phyloP scores from a whole-genome alignment of 1,284 basidiomycete genomes.

The Boletus hoseneyae region DNA sequence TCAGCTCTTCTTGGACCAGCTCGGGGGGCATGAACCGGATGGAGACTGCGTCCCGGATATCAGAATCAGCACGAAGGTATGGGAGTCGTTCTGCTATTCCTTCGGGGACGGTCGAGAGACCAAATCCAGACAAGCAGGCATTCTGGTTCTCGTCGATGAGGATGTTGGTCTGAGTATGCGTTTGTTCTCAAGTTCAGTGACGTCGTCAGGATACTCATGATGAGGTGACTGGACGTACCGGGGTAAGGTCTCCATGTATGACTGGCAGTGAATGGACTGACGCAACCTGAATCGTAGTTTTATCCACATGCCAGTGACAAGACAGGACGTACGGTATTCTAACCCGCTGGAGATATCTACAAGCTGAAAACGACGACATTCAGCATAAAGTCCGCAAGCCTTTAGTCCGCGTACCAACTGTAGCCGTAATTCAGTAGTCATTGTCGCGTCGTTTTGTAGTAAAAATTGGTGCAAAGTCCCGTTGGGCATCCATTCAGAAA shows the following conservation, averaged over 20 bases:
- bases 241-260: slow-evolving; percentile 16
- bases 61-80: slow-evolving; percentile 11
- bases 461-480: slow-evolving; percentile 15
- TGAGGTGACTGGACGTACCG: slow-evolving; percentile 9
- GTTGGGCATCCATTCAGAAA: slow-evolving; percentile 22
- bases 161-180: slow-evolving; percentile 12
- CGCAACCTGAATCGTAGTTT: no score
- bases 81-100: slow-evolving; percentile 9
- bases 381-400: neutral
- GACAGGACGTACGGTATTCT: slow-evolving; percentile 12
- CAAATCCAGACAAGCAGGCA: slow-evolving; percentile 15
- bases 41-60: slow-evolving; percentile 8
- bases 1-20: neutral
- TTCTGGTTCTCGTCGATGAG: slow-evolving; percentile 13
- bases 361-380: slow-evolving; percentile 3
- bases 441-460: neutral
- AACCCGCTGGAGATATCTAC: slow-evolving; percentile 18
- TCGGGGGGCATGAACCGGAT: slow-evolving; percentile 15
- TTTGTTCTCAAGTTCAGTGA: no score
- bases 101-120: slow-evolving; percentile 13
- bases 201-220: no score
- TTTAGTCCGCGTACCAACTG: slow-evolving; percentile 11
- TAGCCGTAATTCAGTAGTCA: neutral
- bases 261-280: slow-evolving; percentile 18
- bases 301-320: neutral